A percentile compares a stretch with the other conserved stretches of the same genome.
Conservation (phyloP, 306 rosid species). For the Cicer cuneatum region DNA sequence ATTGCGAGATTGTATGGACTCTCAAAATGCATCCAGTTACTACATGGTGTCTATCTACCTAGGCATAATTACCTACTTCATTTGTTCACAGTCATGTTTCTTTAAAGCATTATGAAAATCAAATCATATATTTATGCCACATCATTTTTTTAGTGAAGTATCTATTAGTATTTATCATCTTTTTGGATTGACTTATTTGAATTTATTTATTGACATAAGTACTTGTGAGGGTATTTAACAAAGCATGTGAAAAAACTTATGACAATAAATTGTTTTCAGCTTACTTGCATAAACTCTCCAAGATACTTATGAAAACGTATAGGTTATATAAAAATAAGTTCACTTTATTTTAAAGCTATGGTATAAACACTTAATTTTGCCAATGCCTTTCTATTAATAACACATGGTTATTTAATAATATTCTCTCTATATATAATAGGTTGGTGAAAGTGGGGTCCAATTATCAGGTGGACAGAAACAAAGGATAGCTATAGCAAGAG, state of each 20-base stretch:
- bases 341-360: no score
- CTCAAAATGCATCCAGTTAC: neutral
- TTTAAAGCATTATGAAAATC: neutral
- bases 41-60: neutral
- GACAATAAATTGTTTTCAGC: no score
- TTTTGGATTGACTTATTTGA: no score
- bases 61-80: neutral
- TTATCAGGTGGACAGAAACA: conserved; percentile 93
- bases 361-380: neutral
- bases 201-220: no score
- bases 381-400: neutral
- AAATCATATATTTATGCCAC: neutral
- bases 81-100: neutral
- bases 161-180: no score
- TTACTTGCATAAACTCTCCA: no score
- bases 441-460: conserved; percentile 84
- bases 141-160: no score
- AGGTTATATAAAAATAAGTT: no score
- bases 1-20: neutral
- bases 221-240: no score
- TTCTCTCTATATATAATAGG: conserved; percentile 47
- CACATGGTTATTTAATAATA: conserved; percentile 11
- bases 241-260: no score
- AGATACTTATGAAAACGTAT: no score
- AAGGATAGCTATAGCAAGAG: conserved; percentile 85